These are phyloP conservation scores for Arthrocladium fulminans DNA, from an alignment of 2,329 filamentous ascomycete species.

Conservation along the genomic window DNA sequence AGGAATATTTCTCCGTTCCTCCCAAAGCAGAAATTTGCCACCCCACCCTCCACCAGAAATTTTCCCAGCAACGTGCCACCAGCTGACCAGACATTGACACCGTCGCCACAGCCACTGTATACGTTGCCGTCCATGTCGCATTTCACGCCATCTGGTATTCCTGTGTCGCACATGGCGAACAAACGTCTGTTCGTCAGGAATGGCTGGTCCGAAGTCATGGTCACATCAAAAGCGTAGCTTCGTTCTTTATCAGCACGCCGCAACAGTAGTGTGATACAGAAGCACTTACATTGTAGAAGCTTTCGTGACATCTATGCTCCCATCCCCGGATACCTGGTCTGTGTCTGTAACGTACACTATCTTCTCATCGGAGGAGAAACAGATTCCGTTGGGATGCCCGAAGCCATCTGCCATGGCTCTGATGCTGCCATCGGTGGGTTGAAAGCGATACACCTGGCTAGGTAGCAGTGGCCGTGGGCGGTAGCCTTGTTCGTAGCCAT, in stretches of 20 bases:
- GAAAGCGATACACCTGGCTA: conserved; percentile 31
- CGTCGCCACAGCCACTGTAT: conserved; percentile 47
- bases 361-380: conserved; percentile 32
- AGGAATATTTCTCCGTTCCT: conserved; percentile 11
- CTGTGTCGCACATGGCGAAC: conserved; percentile 42
- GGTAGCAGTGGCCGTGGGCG: conserved; percentile 28
- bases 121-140: conserved; percentile 47
- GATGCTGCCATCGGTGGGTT: conserved; percentile 26
- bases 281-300: conserved; percentile 32
- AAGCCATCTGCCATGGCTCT: conserved; percentile 32
- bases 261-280: conserved; percentile 34
- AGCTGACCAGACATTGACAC: conserved; percentile 45
- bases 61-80: conserved; percentile 46
- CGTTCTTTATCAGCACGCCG: conserved; percentile 16
- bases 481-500: conserved; percentile 30
- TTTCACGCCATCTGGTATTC: conserved; percentile 41
- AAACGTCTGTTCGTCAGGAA: conserved; percentile 44
- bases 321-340: conserved; percentile 27
- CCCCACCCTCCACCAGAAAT: conserved; percentile 42
- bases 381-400: conserved; percentile 35
- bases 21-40: conserved; percentile 44
- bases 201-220: conserved; percentile 23
- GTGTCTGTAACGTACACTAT: conserved; percentile 34
- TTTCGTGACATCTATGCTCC: conserved; percentile 33
- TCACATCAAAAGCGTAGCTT: conserved; percentile 34